phyloP scores from a whole-genome alignment of 495 filamentous ascomycete genomes.

The Venustampulla echinocandica region DNA sequence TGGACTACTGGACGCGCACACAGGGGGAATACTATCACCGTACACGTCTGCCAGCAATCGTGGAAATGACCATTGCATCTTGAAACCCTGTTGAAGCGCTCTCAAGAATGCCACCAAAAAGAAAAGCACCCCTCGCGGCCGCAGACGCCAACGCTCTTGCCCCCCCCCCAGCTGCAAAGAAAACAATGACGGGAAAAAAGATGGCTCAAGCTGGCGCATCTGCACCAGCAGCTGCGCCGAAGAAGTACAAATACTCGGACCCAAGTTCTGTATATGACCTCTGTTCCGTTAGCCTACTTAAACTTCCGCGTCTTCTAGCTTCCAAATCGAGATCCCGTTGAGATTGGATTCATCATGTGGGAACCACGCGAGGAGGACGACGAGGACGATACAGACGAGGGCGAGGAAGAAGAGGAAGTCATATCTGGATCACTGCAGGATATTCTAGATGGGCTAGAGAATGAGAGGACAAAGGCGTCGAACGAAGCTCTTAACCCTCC shows the following conservation, averaged over 20 bases:
- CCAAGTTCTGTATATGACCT: slow-evolving; percentile 1
- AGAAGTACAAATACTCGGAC: slow-evolving; percentile 6
- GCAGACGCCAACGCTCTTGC: neutral
- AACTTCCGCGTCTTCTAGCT: slow-evolving; percentile 2
- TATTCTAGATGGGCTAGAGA: slow-evolving; percentile 4
- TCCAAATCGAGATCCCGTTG: neutral
- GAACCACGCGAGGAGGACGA: slow-evolving; percentile 1
- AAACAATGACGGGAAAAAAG: neutral
- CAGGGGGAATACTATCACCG: no score
- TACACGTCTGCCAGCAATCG: no score
- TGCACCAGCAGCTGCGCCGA: neutral
- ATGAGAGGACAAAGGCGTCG: slow-evolving; percentile 1
- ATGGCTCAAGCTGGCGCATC: neutral
- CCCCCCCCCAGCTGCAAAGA: neutral
- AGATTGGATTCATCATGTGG: slow-evolving; percentile 2
- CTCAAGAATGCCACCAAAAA: slow-evolving; percentile 3
- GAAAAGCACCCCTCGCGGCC: slow-evolving; percentile 4
- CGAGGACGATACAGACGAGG: neutral
- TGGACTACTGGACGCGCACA: no score
- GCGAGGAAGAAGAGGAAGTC: slow-evolving; percentile 1
- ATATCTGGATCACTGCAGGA: slow-evolving; percentile 3
- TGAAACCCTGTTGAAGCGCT: no score
- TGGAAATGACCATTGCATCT: no score
- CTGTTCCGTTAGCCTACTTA: neutral
- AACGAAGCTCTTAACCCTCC: neutral